Base-by-base conservation (phyloP, 2,329 filamentous ascomycete species). In the Penicillium sp. region DNA sequence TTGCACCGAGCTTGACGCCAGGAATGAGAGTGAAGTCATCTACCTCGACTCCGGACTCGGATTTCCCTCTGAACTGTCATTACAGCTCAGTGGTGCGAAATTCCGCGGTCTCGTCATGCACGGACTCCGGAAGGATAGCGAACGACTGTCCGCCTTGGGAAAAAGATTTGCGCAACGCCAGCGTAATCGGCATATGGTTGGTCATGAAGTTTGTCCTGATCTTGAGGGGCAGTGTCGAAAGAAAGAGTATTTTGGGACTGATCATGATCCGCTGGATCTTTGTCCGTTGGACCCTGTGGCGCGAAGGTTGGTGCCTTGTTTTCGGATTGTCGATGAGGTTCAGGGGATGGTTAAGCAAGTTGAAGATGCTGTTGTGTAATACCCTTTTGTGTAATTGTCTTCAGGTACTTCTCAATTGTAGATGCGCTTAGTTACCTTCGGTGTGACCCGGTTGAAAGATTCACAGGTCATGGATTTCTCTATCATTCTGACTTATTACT, bases 321-420 rank as follows among this genome's bases (percentile, higher is more conserved):
- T 67, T 48, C 63, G 67, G 6, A 67, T 69, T 20, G 67, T 69
- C 18, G 65, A 69, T 51, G 67, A 69, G 40, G 66, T 69, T 20
- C 57, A 55, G 25, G 51, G 49, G 11, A 68, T 65, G 61, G 65
- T 68, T 18, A 54, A 60, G n/a, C 59, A 68, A 71, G 58, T 66
- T 48, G 51, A 51, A 15, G 56, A 60, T 44, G 54, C 41, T 29
- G 41, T 35, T 47, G 15, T 8, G 1, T 37, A 33, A 35, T 47
- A 42, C 9, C 43, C n/a, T 2, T 22, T 11, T 37, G 12, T 14
- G n/a, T 6, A 11, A 37, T 33, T 6, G 18, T 11, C 35, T 6
- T 23, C 2, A 0, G 14, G 25, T 26, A 42, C 20, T 7, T 15
- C n/a, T 11, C 8, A 15, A 33, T 25, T n/a, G n/a, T n/a, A n/a